phyloP scores from a whole-genome alignment of 192 early-diverging fungal genomes.

The Dissophora globulifera region DNA sequence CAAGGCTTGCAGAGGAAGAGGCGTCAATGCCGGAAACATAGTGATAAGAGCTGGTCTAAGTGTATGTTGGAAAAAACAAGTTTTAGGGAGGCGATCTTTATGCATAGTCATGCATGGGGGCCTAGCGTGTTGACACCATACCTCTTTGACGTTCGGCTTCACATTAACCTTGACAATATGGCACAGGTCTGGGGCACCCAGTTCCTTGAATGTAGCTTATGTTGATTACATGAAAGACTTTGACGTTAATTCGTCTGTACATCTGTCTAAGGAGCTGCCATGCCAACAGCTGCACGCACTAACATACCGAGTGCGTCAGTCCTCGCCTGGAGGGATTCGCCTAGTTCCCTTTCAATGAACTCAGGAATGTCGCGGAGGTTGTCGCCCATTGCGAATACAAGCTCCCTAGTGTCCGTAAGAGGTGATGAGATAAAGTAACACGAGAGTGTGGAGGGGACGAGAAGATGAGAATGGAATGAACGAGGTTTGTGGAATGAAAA shows the following conservation, averaged over 20 bases:
- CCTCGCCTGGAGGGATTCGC: constrained; percentile 86
- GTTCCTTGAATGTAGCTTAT: constrained; percentile 84
- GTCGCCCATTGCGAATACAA: constrained; percentile 59
- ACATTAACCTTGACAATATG: constrained; percentile 94
- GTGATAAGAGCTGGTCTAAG: constrained; percentile 90
- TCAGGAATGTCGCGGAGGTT: constrained; percentile 91
- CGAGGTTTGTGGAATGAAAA: too few species aligned
- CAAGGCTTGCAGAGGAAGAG: constrained; percentile 95
- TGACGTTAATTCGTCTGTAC: too few species aligned
- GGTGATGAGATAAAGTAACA: too few species aligned
- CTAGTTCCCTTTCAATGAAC: constrained; percentile 94
- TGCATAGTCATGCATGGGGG: too few species aligned
- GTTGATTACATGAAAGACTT: neutral
- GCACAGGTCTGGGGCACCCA: constrained; percentile 97
- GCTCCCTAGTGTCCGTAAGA: too few species aligned
- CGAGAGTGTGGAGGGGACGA: too few species aligned
- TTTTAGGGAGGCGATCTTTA: neutral
- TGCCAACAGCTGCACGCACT: too few species aligned
- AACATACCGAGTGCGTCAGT: constrained; percentile 95
- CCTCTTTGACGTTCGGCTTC: constrained; percentile 82
- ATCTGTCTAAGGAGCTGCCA: too few species aligned
- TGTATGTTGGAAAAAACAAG: constrained; percentile 1
- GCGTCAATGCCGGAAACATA: constrained; percentile 84
- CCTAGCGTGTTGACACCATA: too few species aligned
- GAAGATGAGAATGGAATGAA: too few species aligned